Evolutionary conservation across 768 basidiomycete genomes (phyloP), one percentile per base, ranked within the genome.

Genomic region (Tulasnella sp.): DNA sequence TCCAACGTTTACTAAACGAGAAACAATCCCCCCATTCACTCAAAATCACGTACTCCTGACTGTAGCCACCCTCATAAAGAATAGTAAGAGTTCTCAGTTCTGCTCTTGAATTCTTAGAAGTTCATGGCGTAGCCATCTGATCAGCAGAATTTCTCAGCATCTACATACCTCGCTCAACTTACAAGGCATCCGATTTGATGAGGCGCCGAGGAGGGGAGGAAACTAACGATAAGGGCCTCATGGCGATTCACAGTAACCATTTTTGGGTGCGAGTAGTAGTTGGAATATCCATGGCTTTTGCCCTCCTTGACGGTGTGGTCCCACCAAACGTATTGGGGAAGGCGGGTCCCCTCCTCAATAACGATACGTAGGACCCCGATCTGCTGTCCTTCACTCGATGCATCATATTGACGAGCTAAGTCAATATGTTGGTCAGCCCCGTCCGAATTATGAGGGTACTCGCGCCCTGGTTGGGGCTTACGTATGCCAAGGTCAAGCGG

Each of bases 271-370:
- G 4, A 2, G 58, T 60, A 60, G 28, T 3, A 60, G 58, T 6
- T 9, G 16, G 2, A 2, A 46, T 7, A 12, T 16, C 16, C 11
- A 8, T 60, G 58, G 22, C 58, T 12, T 1, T 69, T 37, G 4
- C 34, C 1, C n/a, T 69, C 5, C 31, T 31, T 18, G 2, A 4
- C 28, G 31, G n/a, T 69, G 28, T 69, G 34, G 34, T 12, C 64
- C 64, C 64, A 69, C 64, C 64, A 69, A 16, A 69, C 64, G 31
- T 69, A 69, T 18, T 69, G 64, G 28, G 64, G 64, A n/a, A 69
- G n/a, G 14, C 4, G 22, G 14, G 28, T 69, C 28, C 31, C 64
- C 11, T 28, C 64, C 31, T 28, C 64, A 12, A 6, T 31, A 31
- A 69, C 28, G 2, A 69, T 34, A 1, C 64, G 64, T 18, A 69